phyloP scores from a whole-genome alignment of 2,329 filamentous ascomycete genomes.

The Microcyclospora tardicrescens region DNA sequence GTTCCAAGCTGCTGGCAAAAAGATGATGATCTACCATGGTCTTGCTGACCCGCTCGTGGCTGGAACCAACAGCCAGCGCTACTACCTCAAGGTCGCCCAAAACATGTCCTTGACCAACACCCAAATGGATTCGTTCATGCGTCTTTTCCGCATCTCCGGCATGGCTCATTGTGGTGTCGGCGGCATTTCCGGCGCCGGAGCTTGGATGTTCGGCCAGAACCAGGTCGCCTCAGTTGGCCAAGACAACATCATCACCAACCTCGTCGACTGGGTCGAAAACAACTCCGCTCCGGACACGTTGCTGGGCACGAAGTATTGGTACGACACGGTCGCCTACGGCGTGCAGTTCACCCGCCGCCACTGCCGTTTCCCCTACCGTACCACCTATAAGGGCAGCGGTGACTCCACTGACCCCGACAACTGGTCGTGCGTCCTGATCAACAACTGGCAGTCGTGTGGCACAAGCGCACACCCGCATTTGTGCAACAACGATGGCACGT shows the following conservation, averaged over 20 bases:
- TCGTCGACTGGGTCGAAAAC: slow-evolving; percentile 27
- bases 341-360: slow-evolving; percentile 35
- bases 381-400: slow-evolving; percentile 23
- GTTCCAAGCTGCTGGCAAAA: slow-evolving; percentile 30
- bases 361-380: slow-evolving; percentile 27
- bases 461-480: slow-evolving; percentile 9
- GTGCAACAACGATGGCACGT: slow-evolving; percentile 6
- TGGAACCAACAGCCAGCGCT: slow-evolving; percentile 32
- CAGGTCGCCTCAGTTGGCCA: slow-evolving; percentile 14
- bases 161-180: slow-evolving; percentile 40
- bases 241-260: slow-evolving; percentile 36
- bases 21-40: slow-evolving; percentile 34
- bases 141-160: slow-evolving; percentile 41
- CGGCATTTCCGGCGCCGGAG: slow-evolving; percentile 27
- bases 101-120: slow-evolving; percentile 27
- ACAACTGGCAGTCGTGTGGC: slow-evolving; percentile 18
- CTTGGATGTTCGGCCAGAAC: slow-evolving; percentile 30
- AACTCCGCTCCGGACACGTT: slow-evolving; percentile 19
- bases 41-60: slow-evolving; percentile 32
- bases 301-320: slow-evolving; percentile 33
- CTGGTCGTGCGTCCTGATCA: slow-evolving; percentile 25
- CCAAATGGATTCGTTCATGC: slow-evolving; percentile 27
- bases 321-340: slow-evolving; percentile 28
- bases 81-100: slow-evolving; percentile 36
- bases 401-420: slow-evolving; percentile 22